phyloP scores from a whole-genome alignment of 2,329 filamentous ascomycete species.

The Neofusicoccum cordaticola region DNA sequence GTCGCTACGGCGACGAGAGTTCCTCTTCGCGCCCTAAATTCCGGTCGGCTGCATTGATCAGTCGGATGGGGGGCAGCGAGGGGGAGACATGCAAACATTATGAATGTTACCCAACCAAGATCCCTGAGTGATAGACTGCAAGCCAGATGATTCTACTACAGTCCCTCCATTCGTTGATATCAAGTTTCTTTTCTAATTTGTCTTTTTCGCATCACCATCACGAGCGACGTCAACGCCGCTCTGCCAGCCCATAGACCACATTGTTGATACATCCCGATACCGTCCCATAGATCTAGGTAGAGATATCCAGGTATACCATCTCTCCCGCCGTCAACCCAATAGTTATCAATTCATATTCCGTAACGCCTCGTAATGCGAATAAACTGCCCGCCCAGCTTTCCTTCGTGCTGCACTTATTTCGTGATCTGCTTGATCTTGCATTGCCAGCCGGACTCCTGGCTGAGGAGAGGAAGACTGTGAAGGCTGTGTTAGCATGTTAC shows the following conservation, averaged over 20 bases:
- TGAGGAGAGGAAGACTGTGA: conserved; percentile 74
- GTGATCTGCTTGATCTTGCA: conserved; percentile 76
- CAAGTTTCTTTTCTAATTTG: neutral
- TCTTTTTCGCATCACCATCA: neutral
- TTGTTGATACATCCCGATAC: conserved; percentile 7
- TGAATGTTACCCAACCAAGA: neutral
- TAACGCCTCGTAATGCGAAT: conserved; percentile 15
- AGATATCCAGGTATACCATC: conserved; percentile 10
- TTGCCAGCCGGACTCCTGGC: conserved; percentile 80
- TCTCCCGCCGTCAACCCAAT: neutral
- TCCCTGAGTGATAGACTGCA: neutral
- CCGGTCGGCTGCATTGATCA: conserved; percentile 12
- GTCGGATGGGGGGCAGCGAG: conserved; percentile 12
- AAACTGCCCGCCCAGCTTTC: neutral
- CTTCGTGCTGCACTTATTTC: conserved; percentile 5
- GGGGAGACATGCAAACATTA: neutral
- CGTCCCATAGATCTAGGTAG: conserved; percentile 7
- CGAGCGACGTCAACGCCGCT: conserved; percentile 1
- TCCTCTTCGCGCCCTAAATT: conserved; percentile 8
- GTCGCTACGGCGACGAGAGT: conserved; percentile 1
- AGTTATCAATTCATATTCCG: neutral
- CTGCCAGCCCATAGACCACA: neutral
- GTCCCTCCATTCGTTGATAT: neutral
- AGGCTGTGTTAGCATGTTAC: neutral
- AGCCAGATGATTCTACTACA: no score